A percentile compares a stretch with the other conserved stretches of the same genome.
phyloP scores from a whole-genome alignment of 1,284 basidiomycete species.

The Phellopilus nigrolimitatus region DNA sequence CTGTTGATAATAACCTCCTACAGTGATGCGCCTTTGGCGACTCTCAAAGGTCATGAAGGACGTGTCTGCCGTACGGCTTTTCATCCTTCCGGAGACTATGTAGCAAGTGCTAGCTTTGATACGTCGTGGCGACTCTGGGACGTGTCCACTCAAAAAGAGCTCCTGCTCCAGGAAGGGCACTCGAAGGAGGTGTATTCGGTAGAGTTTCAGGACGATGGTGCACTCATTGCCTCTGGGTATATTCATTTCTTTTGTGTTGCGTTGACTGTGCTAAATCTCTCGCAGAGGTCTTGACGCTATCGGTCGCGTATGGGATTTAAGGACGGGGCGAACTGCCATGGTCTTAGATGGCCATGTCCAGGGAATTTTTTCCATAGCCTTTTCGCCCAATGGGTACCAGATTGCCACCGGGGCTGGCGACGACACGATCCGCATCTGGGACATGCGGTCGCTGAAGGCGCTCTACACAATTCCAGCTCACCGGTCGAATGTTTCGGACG shows the following conservation, averaged over 20 bases:
- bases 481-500: conserved; percentile 89
- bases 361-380: conserved; percentile 87
- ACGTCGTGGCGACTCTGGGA: conserved; percentile 99
- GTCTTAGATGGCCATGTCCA: conserved; percentile 96
- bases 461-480: conserved; percentile 98
- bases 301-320: conserved; percentile 94
- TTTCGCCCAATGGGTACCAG: conserved; percentile 98
- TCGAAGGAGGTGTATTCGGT: conserved; percentile 95
- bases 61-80: conserved; percentile 93
- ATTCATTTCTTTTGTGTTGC: conserved; percentile 24
- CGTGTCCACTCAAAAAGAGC: conserved; percentile 71
- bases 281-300: conserved; percentile 91
- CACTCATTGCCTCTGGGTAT: conserved; percentile 88
- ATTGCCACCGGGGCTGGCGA: conserved; percentile 95
- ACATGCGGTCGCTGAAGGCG: conserved; percentile 87
- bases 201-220: conserved; percentile 94
- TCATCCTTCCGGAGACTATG: conserved; percentile 90
- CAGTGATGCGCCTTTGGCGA: conserved; percentile 76
- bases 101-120: conserved; percentile 95
- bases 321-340: conserved; percentile 96
- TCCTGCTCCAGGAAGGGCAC: conserved; percentile 94
- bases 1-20: not conserved
- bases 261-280: conserved; percentile 18
- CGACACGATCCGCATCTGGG: conserved; percentile 98
- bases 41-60: conserved; percentile 84